phyloP scores from a whole-genome alignment of 2,329 filamentous ascomycete species.

The Corynespora cassiicola region DNA sequence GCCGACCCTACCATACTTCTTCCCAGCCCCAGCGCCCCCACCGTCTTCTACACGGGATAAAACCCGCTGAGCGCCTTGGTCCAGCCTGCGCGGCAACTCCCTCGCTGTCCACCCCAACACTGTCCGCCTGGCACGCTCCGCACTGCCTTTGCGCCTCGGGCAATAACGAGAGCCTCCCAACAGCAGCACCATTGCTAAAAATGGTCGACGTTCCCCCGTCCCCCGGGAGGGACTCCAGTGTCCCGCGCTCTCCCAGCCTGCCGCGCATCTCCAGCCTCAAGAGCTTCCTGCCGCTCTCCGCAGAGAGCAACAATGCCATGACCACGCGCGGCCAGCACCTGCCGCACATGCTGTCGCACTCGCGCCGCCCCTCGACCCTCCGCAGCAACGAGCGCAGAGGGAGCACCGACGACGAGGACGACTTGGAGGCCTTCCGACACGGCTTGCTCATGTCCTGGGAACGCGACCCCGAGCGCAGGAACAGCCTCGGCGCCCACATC shows the following conservation, averaged over 20 bases:
- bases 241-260: constrained; percentile 30
- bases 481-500: constrained; percentile 50
- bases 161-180: background rate
- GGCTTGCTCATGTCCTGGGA: constrained; percentile 41
- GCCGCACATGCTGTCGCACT: constrained; percentile 40
- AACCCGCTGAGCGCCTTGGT: too few species aligned
- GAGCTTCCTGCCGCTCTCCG: constrained; percentile 50
- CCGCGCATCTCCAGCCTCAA: constrained; percentile 43
- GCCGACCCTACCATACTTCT: too few species aligned
- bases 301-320: constrained; percentile 44
- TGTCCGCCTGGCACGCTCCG: too few species aligned
- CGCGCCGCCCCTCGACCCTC: constrained; percentile 38
- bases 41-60: too few species aligned
- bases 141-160: too few species aligned
- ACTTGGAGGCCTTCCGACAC: constrained; percentile 33
- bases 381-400: constrained; percentile 35
- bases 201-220: constrained; percentile 5
- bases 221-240: background rate
- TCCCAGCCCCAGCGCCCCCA: too few species aligned
- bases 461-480: constrained; percentile 43
- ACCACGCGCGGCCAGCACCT: constrained; percentile 54
- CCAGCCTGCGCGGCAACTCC: too few species aligned
- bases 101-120: too few species aligned
- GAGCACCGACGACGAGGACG: constrained; percentile 39
- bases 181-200: too few species aligned